Evolutionary conservation across 371 early-diverging fungal species (phyloP), one percentile per base, ranked within the genome.

Genomic region (Mucor indicus): DNA sequence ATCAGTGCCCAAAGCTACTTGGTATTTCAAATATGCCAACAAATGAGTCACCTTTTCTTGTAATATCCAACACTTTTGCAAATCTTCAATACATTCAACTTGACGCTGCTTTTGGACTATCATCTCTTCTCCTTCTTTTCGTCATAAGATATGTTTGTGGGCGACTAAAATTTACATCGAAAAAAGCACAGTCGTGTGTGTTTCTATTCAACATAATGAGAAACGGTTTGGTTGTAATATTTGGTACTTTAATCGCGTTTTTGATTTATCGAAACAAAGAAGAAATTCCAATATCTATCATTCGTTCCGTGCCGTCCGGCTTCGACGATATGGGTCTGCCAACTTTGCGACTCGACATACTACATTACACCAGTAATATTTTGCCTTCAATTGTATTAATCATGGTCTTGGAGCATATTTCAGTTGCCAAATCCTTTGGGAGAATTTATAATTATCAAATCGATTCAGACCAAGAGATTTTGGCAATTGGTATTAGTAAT

Each of bases 401-500:
- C 23, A 59, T 83, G 33, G 74, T 92, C 32, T 60, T 93, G 42
- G 95, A 94, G 53, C 91, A 91, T 59, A 79, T 91, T 29, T 85
- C 92, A 2, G 81, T 92, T 23, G 80, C 80, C 32, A 90, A 64
- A 30, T 46, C 62, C 1, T 92, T 91, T 74, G 92, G 63, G 69
- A 83, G 75, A 67, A 79, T 67, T 66, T 83, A 72, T 30, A 57
- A 61, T 38, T 71, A 71, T 36, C 55, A 41, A 5, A 53, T 87
- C 47, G 60, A 81, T 31, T 64, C 86, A 25, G 82, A 84, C 57
- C 93, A 93, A 64, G 96, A 96, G 51, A 63, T 93, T 15, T 64
- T 93, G 15, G 92, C 95, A 2, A 73, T 94, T 22, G 95, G 95
- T 12, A 30, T 87, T 11, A 78, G 85, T 27, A 96, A 96, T 69